Evolutionary conservation across 2,329 filamentous ascomycete species (phyloP), one percentile per base, ranked within the genome.

Genomic region (Alternaria viburni): DNA sequence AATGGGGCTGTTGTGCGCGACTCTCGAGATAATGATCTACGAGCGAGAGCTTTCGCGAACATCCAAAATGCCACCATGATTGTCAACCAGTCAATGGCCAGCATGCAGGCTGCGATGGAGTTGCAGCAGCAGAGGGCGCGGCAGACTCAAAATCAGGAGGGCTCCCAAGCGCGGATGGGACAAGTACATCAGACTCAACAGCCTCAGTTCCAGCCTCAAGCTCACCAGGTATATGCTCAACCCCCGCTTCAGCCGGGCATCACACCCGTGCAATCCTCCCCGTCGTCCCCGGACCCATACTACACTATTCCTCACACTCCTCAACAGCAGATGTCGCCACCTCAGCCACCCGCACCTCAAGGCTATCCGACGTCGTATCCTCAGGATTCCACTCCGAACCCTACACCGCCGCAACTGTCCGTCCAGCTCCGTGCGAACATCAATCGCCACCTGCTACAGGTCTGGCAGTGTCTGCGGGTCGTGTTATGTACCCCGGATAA

Each of bases 391-490:
- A 13, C 0, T 6, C 25, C 25, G n/a, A 52, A 12, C 19, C 19
- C 32, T 23, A 25, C 25, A 9, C 32, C n/a, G 15, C 41, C 43
- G 15, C 46, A 57, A 43, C n/a, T 26, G 8, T 61, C 54, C 6
- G 21, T 28, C 13, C 32, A 61, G 7, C 21, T 65, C 21, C 45
- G 45, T 15, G 23, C 19, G 10, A 51, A 52, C 12, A 62, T 62
- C n/a, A 51, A 62, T 13, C 25, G 26, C 11, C n/a, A 58, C 21
- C 3, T 62, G 5, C 45, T 59, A 11, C 19, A 43, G 23, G 26
- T 62, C 6, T 62, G 59, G 59, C 21, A 47, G 8, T 59, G 23
- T 32, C 36, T 62, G 3, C 44, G 25, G 21, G 9, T 60, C 25
- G 19, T 17, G 19, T 5, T 15, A 17, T 25, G 44, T 23, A 32